A percentile compares a stretch with the other conserved stretches of the same genome.
Conservation (phyloP, 345 rosid genomes). For the Populus tremula region DNA sequence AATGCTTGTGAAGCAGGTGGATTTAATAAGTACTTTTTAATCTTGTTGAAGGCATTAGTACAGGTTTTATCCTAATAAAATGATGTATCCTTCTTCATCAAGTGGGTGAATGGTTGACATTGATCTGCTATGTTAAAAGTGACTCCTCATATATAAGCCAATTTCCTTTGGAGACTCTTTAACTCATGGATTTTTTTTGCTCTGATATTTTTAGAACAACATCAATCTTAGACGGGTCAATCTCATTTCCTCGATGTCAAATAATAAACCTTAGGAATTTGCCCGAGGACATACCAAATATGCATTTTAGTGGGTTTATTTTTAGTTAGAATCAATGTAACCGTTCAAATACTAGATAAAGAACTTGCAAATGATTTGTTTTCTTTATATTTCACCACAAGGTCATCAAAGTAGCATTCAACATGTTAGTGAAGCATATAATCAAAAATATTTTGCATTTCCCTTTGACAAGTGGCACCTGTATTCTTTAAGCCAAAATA, state of each 20-base stretch:
- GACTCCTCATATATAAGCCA: neutral
- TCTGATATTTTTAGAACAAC: neutral
- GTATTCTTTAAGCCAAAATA: neutral
- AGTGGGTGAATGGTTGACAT: neutral
- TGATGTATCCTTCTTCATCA: neutral
- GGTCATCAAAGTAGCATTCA: constrained; percentile 10
- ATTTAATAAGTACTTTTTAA: neutral
- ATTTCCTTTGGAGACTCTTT: neutral
- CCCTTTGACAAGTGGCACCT: neutral
- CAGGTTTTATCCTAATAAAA: neutral
- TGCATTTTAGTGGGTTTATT: neutral
- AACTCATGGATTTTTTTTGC: neutral
- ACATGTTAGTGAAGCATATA: neutral
- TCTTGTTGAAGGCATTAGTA: neutral
- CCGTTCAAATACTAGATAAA: neutral
- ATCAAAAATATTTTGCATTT: neutral
- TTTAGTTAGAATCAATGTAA: neutral
- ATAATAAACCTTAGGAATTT: neutral
- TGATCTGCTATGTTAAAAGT: neutral
- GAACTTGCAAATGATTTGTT: neutral
- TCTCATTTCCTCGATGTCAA: neutral
- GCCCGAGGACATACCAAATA: neutral
- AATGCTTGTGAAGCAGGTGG: accelerated
- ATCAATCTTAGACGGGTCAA: constrained; percentile 3
- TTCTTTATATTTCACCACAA: neutral